phyloP scores from a whole-genome alignment of 306 rosid species.

The Biancaea sappan region DNA sequence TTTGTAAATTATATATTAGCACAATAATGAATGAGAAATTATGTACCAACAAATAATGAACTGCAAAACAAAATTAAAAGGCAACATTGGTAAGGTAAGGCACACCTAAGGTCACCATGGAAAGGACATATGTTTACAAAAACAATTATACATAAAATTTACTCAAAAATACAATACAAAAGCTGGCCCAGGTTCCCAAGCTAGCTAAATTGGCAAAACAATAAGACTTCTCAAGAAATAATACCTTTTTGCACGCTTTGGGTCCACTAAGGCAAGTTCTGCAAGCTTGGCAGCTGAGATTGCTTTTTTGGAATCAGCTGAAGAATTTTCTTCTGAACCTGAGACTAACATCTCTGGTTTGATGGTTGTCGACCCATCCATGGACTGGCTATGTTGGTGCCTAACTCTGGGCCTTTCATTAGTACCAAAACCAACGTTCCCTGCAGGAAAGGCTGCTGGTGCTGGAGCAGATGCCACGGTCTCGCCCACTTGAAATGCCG shows the following conservation, averaged over 20 bases:
- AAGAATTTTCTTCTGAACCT: slow-evolving; percentile 52
- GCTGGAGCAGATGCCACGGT: slow-evolving; percentile 26
- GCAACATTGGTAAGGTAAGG: background rate
- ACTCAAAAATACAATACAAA: background rate
- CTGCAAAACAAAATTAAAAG: background rate
- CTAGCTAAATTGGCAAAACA: background rate
- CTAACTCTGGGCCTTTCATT: slow-evolving; percentile 65
- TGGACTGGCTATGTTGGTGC: slow-evolving; percentile 87
- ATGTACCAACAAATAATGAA: background rate
- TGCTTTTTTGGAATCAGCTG: slow-evolving; percentile 63
- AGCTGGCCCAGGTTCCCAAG: background rate
- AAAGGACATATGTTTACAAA: background rate
- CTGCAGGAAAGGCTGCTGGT: slow-evolving; percentile 32
- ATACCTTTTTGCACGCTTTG: slow-evolving; percentile 93
- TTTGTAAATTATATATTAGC: background rate
- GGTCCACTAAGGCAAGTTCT: slow-evolving; percentile 78
- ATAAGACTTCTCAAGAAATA: background rate
- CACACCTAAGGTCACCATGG: background rate
- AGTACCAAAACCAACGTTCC: slow-evolving; percentile 39
- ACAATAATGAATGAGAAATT: background rate
- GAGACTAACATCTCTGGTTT: slow-evolving; percentile 65
- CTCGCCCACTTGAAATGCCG: slow-evolving; percentile 55
- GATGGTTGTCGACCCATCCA: slow-evolving; percentile 74
- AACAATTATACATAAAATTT: background rate
- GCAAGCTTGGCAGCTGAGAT: slow-evolving; percentile 78